Base-by-base conservation (phyloP, 129 eudicot species). In the Cynara cardunculus region DNA sequence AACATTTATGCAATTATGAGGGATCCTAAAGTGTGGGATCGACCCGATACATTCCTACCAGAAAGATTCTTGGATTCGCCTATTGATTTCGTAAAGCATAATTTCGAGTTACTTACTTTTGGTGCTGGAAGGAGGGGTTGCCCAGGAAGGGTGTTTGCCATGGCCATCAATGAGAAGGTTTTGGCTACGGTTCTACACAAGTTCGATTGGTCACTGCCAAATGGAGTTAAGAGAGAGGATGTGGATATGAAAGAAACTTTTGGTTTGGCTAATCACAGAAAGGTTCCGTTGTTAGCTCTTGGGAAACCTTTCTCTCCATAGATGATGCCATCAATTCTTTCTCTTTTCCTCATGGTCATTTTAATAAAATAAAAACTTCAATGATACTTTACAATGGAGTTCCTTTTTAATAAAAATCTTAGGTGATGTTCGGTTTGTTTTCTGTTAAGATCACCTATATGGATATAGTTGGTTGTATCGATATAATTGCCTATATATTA, bases 41-140 rank as follows among this genome's bases (percentile, higher is more conserved):
- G 35, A 4, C 81, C 86, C 22, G 25, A 86, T 14, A 78, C 69
- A 61, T 86, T 86, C 46, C 18, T 30, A 8, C 89, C 84, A 2
- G 86, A 86, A 28, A 86, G 89, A 49, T 86, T 86, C 77, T 39
- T 82, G 25, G 71, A 34, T 34, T 25, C 67, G 1, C 14, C 77
- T 19, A 34, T 79, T 21, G 89, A 86, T 30, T 82, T 81, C 49
- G 73, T 71, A 53, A 83, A 83, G 3, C 83, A 72, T 14, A 83
- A 86, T 32, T 86, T 77, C 61, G 18, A 86, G 56, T 13, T 85
- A 21, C 74, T 86, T 56, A 85, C 89, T 1, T 86, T 86, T 69
- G 89, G 89, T 25, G 80, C 86, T 0, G 89, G 86, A 0, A 78
- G 86, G 28, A 86, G 89, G 66, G 75, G 73, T 1, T 85, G 86